Conservation (phyloP, 768 basidiomycete genomes). For the Mrakia hoshinonis region DNA sequence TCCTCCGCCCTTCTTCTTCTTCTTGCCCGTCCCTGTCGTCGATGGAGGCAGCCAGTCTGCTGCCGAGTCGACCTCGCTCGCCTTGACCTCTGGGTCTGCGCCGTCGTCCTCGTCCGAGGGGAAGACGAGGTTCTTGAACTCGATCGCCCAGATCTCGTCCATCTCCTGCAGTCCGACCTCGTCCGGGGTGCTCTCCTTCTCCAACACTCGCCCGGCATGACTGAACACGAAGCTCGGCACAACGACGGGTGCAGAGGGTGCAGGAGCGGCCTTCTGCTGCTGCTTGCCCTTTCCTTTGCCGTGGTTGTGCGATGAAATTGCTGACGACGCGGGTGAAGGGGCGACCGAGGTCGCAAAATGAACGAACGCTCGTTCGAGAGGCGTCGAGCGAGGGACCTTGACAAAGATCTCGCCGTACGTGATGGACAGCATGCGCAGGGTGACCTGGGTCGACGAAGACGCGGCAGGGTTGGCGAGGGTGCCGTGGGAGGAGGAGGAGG, state of each 20-base stretch:
- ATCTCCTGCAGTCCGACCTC: too few species aligned
- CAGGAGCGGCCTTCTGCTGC: constrained; percentile 7
- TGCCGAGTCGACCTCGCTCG: background rate
- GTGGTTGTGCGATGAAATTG: background rate
- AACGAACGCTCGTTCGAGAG: constrained; percentile 46
- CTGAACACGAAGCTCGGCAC: too few species aligned
- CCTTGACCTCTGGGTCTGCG: background rate
- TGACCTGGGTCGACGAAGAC: constrained; percentile 38
- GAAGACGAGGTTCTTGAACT: constrained; percentile 81
- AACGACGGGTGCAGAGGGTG: constrained; percentile 39
- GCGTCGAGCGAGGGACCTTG: constrained; percentile 75
- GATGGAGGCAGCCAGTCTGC: background rate
- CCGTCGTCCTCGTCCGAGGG: constrained; percentile 35
- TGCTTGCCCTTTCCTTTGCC: constrained; percentile 10
- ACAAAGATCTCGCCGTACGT: constrained; percentile 69
- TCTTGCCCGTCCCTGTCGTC: background rate
- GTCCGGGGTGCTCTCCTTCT: too few species aligned
- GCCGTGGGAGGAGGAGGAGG: constrained; percentile 39
- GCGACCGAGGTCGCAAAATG: background rate
- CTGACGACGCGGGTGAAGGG: background rate
- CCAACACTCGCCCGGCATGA: too few species aligned
- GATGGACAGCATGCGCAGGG: constrained; percentile 53
- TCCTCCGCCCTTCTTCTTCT: constrained; percentile 17
- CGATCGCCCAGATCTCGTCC: constrained; percentile 54
- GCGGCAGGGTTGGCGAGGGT: background rate